These are phyloP conservation scores for Vararia minispora DNA, from an alignment of 768 basidiomycete species.

Conservation along the genomic window DNA sequence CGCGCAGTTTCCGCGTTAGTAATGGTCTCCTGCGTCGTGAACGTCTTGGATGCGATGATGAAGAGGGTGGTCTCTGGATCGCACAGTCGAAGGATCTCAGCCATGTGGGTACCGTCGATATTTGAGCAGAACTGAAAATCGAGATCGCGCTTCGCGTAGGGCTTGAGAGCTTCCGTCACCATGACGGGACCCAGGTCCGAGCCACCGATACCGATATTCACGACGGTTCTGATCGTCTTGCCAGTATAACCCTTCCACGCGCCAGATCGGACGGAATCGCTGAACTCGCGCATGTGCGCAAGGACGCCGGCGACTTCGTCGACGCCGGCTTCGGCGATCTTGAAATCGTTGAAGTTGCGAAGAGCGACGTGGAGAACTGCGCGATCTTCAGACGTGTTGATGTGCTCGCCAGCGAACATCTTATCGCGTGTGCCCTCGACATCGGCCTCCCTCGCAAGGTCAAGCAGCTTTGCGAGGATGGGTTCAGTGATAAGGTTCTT, in stretches of 20 bases:
- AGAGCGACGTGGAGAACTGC: conserved; percentile 94
- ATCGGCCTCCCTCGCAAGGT: conserved; percentile 75
- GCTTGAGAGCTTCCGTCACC: conserved; percentile 96
- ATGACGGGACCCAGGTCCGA: conserved; percentile 98
- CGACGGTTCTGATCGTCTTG: conserved; percentile 85
- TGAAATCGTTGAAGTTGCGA: conserved; percentile 67
- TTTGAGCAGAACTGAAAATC: conserved; percentile 88
- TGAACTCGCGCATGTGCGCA: conserved; percentile 86
- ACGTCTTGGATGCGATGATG: conserved; percentile 98
- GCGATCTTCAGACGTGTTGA: conserved; percentile 97
- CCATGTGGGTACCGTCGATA: conserved; percentile 96
- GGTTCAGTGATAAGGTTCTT: conserved; percentile 91
- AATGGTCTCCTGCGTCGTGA: conserved; percentile 99
- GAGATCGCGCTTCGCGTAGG: conserved; percentile 84
- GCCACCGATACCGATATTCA: conserved; percentile 98
- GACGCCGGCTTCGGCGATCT: conserved; percentile 71
- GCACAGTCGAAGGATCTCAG: conserved; percentile 72
- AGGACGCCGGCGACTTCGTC: conserved; percentile 78
- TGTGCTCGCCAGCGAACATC: conserved; percentile 94
- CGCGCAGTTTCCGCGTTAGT: conserved; percentile 94
- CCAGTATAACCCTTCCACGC: conserved; percentile 97
- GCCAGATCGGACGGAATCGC: conserved; percentile 73
- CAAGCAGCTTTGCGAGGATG: conserved; percentile 66
- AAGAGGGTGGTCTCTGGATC: conserved; percentile 91
- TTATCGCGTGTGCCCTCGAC: conserved; percentile 79